Conservation (phyloP, 768 basidiomycete genomes). For the Kondoa malvinella region DNA sequence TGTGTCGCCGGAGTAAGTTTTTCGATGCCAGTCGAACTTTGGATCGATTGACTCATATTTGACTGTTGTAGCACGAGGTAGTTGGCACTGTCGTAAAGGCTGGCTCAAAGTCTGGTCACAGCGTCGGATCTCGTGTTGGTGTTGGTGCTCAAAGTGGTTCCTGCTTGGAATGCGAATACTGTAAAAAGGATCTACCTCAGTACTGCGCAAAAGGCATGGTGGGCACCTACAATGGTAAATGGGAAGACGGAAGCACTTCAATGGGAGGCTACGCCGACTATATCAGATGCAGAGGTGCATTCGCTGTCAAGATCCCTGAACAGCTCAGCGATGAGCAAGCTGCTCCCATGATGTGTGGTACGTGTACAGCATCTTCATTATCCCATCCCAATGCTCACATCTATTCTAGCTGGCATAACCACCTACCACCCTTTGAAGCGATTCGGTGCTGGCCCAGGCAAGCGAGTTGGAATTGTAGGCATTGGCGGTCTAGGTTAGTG, state of each 20-base stretch:
- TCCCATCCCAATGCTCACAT: too few relatives aligned
- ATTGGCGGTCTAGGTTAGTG: conserved; percentile 42
- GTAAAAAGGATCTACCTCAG: conserved; percentile 22
- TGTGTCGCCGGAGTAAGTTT: background rate
- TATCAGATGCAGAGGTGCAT: conserved; percentile 37
- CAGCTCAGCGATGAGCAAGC: conserved; percentile 40
- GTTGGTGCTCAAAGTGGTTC: conserved; percentile 20
- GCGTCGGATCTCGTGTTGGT: conserved; percentile 19
- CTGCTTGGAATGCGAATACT: conserved; percentile 21
- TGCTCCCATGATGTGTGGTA: conserved; percentile 48
- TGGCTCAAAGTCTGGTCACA: background rate
- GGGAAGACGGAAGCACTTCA: conserved; percentile 13
- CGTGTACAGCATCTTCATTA: too few relatives aligned
- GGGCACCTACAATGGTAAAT: background rate
- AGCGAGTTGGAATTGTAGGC: conserved; percentile 49
- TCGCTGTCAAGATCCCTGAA: conserved; percentile 44
- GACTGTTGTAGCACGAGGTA: background rate
- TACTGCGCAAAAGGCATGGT: background rate
- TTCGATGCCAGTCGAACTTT: background rate
- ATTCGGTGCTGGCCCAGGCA: conserved; percentile 44
- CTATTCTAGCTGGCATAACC: conserved; percentile 35
- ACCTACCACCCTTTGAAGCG: conserved; percentile 31
- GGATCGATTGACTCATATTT: background rate
- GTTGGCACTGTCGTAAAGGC: too few relatives aligned
- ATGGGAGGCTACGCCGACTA: conserved; percentile 30